Base-by-base conservation (phyloP, 495 filamentous ascomycete genomes). In the Lineolata rhizophorae region DNA sequence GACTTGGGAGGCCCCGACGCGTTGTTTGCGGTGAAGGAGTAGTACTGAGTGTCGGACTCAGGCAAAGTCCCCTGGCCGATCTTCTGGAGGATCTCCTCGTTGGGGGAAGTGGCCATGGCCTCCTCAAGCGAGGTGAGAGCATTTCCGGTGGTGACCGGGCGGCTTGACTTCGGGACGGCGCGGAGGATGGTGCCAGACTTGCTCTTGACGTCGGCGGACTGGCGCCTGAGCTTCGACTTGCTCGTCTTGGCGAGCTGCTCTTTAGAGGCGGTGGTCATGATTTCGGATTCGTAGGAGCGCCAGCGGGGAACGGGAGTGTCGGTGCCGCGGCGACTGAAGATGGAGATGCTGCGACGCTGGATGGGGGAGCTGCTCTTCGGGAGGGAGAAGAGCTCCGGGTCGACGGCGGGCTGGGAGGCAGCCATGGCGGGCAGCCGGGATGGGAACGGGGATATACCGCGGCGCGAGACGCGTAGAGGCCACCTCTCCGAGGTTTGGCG, bases 61-160 rank as follows among this genome's bases (percentile, higher is more conserved):
- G n/a, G n/a, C n/a, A n/a, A n/a, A n/a, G n/a, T n/a, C n/a, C n/a
- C n/a, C n/a, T n/a, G n/a, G 27, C 35, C 39, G 35, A 49, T 44
- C 13, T 38, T 41, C 10, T 32, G 36, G 3, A 49, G 33, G 6
- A 46, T 45, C 29, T 51, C 45, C 10, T 48, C 42, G 35, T 46
- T 55, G 18, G 52, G 43, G 13, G 44, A 41, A 1, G 44, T 51
- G 1, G 44, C 48, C 47, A 51, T 47, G 27, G 42, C 45, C 32
- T 40, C 31, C 32, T 53, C 50, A 5, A 49, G 33, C 4, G 42
- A 29, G n/a, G 41, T 33, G 35, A 45, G 36, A 6, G 6, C 13
- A 6, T 5, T 5, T 12, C 20, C 32, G 30, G 10, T 32, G 11
- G 8, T 5, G 29, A 33, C 30, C 34, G 35, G 20, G 21, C 30